These are phyloP conservation scores for Pseudopyricularia cyperi DNA, from an alignment of 2,329 filamentous ascomycete genomes.

Conservation along the genomic window DNA sequence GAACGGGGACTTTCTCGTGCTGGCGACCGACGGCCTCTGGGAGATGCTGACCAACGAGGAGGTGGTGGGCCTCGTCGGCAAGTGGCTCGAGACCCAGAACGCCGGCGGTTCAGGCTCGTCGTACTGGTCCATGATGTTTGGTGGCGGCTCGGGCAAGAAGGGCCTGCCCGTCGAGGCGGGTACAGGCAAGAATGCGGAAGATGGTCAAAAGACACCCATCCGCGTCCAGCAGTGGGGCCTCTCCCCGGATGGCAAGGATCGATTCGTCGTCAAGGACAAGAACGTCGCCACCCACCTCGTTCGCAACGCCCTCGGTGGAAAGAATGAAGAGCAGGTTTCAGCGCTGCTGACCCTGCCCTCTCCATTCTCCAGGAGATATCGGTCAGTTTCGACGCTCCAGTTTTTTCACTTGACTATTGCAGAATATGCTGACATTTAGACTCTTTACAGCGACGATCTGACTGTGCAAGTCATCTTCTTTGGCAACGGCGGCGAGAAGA, in stretches of 20 bases:
- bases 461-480: constrained; percentile 99
- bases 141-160: constrained; percentile 27
- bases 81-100: constrained; percentile 81
- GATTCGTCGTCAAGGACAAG: constrained; percentile 91
- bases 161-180: constrained; percentile 57
- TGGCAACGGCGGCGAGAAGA: constrained; percentile 58
- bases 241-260: constrained; percentile 54
- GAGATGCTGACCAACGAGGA: constrained; percentile 99
- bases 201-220: constrained; percentile 77
- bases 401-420: neutral
- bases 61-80: constrained; percentile 88
- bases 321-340: constrained; percentile 85
- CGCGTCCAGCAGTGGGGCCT: constrained; percentile 87
- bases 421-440: neutral
- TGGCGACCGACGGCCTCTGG: constrained; percentile 95
- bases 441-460: constrained; percentile 60
- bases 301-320: constrained; percentile 85
- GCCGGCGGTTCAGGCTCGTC: constrained; percentile 30
- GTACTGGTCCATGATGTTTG: constrained; percentile 55
- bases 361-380: constrained; percentile 81
- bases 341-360: constrained; percentile 83
- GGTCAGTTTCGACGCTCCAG: constrained; percentile 37
- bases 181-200: constrained; percentile 32
- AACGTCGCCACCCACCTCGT: constrained; percentile 94
- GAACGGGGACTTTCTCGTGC: constrained; percentile 86